phyloP scores from a whole-genome alignment of 2,329 filamentous ascomycete genomes.

The Cladorrhinum sp. region DNA sequence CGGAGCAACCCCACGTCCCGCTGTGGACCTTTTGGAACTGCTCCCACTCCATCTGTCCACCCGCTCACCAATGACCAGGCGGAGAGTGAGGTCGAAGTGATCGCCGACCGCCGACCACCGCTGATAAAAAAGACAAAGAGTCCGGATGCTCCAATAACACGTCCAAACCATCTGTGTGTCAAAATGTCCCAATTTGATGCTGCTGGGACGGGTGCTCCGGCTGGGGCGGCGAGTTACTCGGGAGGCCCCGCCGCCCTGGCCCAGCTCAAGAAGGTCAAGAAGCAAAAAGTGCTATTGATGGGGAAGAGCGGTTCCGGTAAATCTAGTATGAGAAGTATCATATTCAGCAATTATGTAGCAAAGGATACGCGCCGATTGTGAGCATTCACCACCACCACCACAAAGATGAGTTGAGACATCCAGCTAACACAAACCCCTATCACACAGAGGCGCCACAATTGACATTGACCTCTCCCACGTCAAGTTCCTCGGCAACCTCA shows the following conservation, averaged over 20 bases:
- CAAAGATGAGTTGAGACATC: background rate
- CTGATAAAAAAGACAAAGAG: background rate
- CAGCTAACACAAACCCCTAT: background rate
- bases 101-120: background rate
- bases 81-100: background rate
- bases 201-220: constrained; percentile 11
- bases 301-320: constrained; percentile 97
- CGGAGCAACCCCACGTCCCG: background rate
- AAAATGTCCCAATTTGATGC: constrained; percentile 24
- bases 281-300: constrained; percentile 86
- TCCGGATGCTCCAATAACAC: background rate
- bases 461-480: constrained; percentile 98
- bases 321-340: constrained; percentile 97
- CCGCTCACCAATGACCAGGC: background rate
- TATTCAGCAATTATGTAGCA: constrained; percentile 98
- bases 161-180: background rate
- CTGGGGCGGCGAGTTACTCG: constrained; percentile 7
- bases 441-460: constrained; percentile 78
- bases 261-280: constrained; percentile 64
- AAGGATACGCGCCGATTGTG: constrained; percentile 85
- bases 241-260: background rate
- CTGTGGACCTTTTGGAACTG: constrained; percentile 1
- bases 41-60: background rate
- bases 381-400: constrained; percentile 27
- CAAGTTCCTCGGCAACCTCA: constrained; percentile 97